phyloP scores from a whole-genome alignment of 2,329 filamentous ascomycete genomes.

The Rhytidhysteron rufulum region DNA sequence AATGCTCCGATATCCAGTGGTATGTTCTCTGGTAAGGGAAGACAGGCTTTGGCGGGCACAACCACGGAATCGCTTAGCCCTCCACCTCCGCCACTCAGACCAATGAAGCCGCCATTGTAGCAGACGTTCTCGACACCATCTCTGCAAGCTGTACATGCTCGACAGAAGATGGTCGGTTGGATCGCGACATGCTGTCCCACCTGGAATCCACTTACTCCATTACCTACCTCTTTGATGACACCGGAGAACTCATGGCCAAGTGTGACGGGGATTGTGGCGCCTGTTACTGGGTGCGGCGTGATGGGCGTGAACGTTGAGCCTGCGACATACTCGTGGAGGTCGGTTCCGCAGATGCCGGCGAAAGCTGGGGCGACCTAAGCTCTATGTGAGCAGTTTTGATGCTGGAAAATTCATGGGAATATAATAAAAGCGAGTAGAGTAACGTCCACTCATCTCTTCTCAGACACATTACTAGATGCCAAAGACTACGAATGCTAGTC shows the following conservation, averaged over 20 bases:
- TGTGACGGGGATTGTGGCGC: conserved; percentile 55
- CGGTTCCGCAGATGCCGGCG: conserved; percentile 53
- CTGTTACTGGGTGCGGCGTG: conserved; percentile 55
- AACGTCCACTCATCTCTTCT: too few species aligned
- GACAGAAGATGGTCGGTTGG: conserved; percentile 58
- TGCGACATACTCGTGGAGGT: conserved; percentile 52
- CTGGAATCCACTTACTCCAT: conserved; percentile 44
- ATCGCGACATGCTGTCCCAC: conserved; percentile 56
- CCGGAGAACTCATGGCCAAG: conserved; percentile 66
- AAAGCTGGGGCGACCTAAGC: conserved; percentile 41
- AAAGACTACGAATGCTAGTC: conserved; percentile 1
- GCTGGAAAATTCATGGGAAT: not conserved
- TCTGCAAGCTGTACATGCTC: conserved; percentile 53
- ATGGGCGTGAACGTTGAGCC: conserved; percentile 48
- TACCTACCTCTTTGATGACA: conserved; percentile 56
- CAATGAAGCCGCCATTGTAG: conserved; percentile 52
- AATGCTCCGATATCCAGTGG: conserved; percentile 54
- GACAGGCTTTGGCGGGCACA: conserved; percentile 47
- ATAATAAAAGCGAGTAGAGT: not conserved
- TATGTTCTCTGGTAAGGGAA: conserved; percentile 51
- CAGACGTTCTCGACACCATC: conserved; percentile 56
- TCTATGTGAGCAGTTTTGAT: not conserved
- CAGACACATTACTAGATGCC: too few species aligned
- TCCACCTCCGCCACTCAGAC: conserved; percentile 49
- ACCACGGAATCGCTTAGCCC: conserved; percentile 55